Evolutionary conservation across 2,329 filamentous ascomycete species (phyloP), one percentile per base, ranked within the genome.

Genomic region (Phialophora macrospora): DNA sequence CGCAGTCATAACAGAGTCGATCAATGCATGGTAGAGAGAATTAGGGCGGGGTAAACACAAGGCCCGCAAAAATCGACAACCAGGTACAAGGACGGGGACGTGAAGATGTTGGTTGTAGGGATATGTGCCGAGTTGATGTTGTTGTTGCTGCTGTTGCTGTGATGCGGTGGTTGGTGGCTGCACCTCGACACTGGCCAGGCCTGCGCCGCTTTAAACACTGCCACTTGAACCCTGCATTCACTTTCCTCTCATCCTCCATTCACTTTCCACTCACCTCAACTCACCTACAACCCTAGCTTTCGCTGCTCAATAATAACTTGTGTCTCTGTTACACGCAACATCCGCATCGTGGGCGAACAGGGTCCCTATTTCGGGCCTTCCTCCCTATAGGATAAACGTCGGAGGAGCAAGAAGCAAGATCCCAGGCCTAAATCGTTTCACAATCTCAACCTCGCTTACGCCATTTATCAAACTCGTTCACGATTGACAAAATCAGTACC

Each of bases 71-170:
- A 41, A 41, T 24, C 55, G 55, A 41, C 46, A 24, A 41, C 20
- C 22, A 55, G 14, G 28, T 52, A 32, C 46, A 60, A 51, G 55
- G 48, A n/a, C 6, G 46, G 24, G 38, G 41, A 41, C 22, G 26
- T 38, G 62, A 60, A 60, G 38, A 44, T 49, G 58, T 20, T 28
- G 28, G 24, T 58, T 20, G 46, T 44, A 22, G 30, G 62, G 57
- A 41, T 64, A 65, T 52, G 32, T 44, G 28, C 34, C 7, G 56
- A 17, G 26, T 24, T 58, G 58, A 51, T 65, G 59, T 24, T 56
- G 55, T 56, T 65, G 62, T 68, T 65, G 56, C 58, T 55, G 46
- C 38, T 24, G 30, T 30, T 55, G 61, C 41, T 26, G 54, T 62
- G 60, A 46, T 20, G 28, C 48, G 51, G 46, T 34, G 32, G 32